phyloP scores from a whole-genome alignment of 306 rosid species.

The Calophaca sinica region DNA sequence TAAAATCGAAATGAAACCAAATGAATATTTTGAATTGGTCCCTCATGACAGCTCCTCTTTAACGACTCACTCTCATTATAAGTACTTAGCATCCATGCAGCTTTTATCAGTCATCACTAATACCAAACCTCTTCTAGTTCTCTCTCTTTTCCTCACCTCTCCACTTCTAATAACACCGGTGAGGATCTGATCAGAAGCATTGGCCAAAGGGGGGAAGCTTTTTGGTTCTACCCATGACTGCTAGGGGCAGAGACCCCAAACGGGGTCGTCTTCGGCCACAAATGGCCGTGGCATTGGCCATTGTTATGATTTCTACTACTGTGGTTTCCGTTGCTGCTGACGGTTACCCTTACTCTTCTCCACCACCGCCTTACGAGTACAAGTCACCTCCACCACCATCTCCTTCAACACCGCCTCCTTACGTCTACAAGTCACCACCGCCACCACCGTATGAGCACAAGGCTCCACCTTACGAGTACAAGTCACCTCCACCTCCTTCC shows the following conservation, averaged over 20 bases:
- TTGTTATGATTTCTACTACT: constrained; percentile 60
- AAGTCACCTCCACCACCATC: constrained; percentile 68
- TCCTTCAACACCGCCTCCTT: constrained; percentile 71
- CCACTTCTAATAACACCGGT: constrained; percentile 29
- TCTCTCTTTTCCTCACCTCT: neutral
- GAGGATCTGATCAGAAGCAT: constrained; percentile 48
- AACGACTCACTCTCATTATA: constrained; percentile 67
- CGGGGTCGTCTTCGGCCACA: constrained; percentile 78
- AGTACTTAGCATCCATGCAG: constrained; percentile 51
- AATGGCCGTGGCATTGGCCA: constrained; percentile 72
- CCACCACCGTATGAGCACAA: constrained; percentile 44
- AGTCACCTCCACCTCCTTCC: constrained; percentile 44
- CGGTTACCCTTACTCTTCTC: constrained; percentile 74
- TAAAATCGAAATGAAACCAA: constrained; percentile 35
- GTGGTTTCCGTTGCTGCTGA: constrained; percentile 73
- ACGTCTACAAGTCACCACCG: constrained; percentile 39
- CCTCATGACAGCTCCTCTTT: constrained; percentile 70
- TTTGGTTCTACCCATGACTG: constrained; percentile 56
- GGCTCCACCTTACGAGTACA: constrained; percentile 42
- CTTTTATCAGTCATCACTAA: constrained; percentile 47
- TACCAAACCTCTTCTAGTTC: constrained; percentile 18
- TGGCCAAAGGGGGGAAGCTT: constrained; percentile 44
- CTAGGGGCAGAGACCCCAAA: constrained; percentile 65
- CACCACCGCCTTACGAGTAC: constrained; percentile 61
- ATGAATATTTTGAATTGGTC: constrained; percentile 56